These are phyloP conservation scores for Acmispon strigosus DNA, from an alignment of 306 rosid species.

Conservation along the genomic window DNA sequence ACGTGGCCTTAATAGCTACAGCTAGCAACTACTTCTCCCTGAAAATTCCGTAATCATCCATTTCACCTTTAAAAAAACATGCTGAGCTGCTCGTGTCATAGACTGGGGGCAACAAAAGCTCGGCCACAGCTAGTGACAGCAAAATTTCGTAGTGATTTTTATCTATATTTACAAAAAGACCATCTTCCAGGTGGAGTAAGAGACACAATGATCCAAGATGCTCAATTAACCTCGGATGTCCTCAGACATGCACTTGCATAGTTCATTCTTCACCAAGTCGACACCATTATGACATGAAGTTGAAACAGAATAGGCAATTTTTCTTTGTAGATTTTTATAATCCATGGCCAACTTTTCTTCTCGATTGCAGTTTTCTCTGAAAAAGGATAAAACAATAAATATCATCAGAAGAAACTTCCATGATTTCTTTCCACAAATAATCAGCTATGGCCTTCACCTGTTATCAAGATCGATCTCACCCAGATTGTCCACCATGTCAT, in stretches of 20 bases:
- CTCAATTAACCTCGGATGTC: conserved; percentile 43
- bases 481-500: conserved; percentile 46
- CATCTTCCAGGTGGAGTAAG: neutral
- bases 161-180: conserved; percentile 1
- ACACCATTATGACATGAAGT: conserved; percentile 46
- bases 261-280: conserved; percentile 26
- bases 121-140: conserved; percentile 6
- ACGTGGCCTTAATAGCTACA: neutral
- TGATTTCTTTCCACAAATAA: neutral
- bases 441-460: conserved; percentile 37
- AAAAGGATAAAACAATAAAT: neutral
- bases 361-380: conserved; percentile 48
- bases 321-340: conserved; percentile 45
- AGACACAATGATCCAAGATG: conserved; percentile 1
- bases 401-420: neutral
- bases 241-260: conserved; percentile 44
- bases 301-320: conserved; percentile 47
- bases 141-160: neutral
- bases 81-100: conserved; percentile 8
- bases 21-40: neutral
- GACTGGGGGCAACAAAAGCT: conserved; percentile 13
- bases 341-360: conserved; percentile 60
- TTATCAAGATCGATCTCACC: conserved; percentile 43
- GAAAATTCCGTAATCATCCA: neutral
- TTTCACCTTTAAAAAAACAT: conserved; percentile 9